Percentiles rank a stretch among this genome's conserved stretches.
phyloP scores from a whole-genome alignment of 2,329 filamentous ascomycete species.

The Helicocarpus griseus region DNA sequence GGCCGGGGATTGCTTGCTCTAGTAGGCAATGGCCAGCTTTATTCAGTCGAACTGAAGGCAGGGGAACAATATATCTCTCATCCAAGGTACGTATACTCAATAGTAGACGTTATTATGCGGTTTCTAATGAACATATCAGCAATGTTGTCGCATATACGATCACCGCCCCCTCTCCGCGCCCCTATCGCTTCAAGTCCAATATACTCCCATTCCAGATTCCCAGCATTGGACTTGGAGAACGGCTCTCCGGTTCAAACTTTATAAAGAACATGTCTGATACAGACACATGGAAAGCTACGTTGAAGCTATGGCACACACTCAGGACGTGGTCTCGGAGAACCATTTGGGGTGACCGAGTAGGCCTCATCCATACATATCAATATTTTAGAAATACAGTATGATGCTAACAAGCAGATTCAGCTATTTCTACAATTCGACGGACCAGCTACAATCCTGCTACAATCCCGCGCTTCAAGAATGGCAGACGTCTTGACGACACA shows the following conservation, averaged over 20 bases:
- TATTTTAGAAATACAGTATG: background rate
- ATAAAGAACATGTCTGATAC: slow-evolving; percentile 63
- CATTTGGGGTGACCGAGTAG: slow-evolving; percentile 80
- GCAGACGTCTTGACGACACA: slow-evolving; percentile 66
- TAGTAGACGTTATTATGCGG: background rate
- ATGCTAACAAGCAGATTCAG: slow-evolving; percentile 20
- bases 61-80: slow-evolving; percentile 89
- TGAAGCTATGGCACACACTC: slow-evolving; percentile 55
- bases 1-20: slow-evolving; percentile 80
- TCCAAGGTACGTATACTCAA: slow-evolving; percentile 45
- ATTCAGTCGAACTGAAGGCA: slow-evolving; percentile 68
- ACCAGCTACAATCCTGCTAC: slow-evolving; percentile 75
- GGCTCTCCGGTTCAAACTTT: slow-evolving; percentile 63
- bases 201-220: slow-evolving; percentile 70
- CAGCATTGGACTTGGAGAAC: slow-evolving; percentile 48
- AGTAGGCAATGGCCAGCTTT: slow-evolving; percentile 78
- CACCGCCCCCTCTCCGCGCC: slow-evolving; percentile 60
- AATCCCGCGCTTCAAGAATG: slow-evolving; percentile 71
- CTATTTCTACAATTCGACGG: slow-evolving; percentile 86
- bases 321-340: slow-evolving; percentile 70
- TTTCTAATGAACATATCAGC: slow-evolving; percentile 31
- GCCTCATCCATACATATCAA: slow-evolving; percentile 12
- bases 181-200: slow-evolving; percentile 78
- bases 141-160: slow-evolving; percentile 88
- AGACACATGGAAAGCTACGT: slow-evolving; percentile 59